Evolutionary conservation across 306 rosid genomes (phyloP), one percentile per base, ranked within the genome.

Genomic region (Ormosia emarginata): DNA sequence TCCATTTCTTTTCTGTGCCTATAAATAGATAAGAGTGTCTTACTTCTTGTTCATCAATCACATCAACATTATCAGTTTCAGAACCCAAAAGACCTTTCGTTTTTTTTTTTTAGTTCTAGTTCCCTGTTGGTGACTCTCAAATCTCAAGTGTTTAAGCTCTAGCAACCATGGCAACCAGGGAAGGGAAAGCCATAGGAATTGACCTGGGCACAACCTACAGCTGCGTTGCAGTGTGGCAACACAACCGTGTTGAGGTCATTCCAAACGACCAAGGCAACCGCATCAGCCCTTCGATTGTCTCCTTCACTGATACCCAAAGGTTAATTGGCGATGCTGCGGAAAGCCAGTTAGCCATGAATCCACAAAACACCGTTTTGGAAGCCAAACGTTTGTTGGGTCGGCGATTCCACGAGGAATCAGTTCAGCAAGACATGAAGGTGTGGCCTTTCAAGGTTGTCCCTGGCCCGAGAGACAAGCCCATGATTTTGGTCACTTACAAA

Each of bases 141-240:
- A 7, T 29, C 68, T 29, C 37, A 40, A 6, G 3, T 10, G 4
- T 15, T 44, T n/a, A 49, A 40, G 10, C 36, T 18, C 49, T 64
- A 6, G 11, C 57, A 49, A 49, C 59, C 32, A 86, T 86, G 89
- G 74, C 87, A 29, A 13, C 78, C 37, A 57, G 7, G 5, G 56
- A 34, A 46, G 67, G 7, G 8, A 83, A 86, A 74, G 89, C 87
- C 68, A 86, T 86, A 50, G 87, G 87, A 34, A 86, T 86, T 2
- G 89, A 86, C 74, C 81, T 86, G 13, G 89, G 89, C 64, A 86
- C 89, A 29, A 83, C 83, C 80, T 83, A 83, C 12, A 83, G 83
- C 70, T 86, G 89, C 32, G 82, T 86, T 0, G 89, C 78, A 1
- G 87, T 75, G 50, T 86, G 89, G 89, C 87, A 76, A 5, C 36